Evolutionary conservation across 2,329 filamentous ascomycete species (phyloP).

Genomic region (Monosporascus sp.): DNA sequence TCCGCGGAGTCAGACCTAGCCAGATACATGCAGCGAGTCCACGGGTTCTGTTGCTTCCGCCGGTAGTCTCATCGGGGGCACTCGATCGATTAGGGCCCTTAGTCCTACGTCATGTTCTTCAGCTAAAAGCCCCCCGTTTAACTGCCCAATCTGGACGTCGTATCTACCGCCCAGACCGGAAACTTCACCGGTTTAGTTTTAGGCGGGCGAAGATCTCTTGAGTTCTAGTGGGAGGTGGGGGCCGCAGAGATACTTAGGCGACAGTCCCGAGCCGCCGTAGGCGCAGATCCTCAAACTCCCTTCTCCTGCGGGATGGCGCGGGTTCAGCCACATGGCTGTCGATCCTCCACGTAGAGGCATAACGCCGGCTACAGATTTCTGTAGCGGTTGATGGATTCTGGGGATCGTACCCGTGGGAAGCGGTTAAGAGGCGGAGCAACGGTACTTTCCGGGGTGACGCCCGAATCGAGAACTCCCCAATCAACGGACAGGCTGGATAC

Average conservation of each 20-base stretch:
- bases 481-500: background rate
- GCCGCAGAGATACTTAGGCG: too few species aligned
- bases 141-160: background rate
- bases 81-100: background rate
- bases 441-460: too few species aligned
- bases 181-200: background rate
- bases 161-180: background rate
- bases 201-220: background rate
- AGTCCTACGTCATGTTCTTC: background rate
- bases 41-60: background rate
- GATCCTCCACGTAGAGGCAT: background rate
- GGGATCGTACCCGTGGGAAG: too few species aligned
- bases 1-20: background rate
- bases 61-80: background rate
- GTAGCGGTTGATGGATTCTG: too few species aligned
- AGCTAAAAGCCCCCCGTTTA: background rate
- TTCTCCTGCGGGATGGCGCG: background rate
- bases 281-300: background rate
- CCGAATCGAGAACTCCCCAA: background rate
- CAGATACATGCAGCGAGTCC: background rate
- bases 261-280: background rate
- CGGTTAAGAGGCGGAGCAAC: too few species aligned
- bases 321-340: background rate
- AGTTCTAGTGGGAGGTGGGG: too few species aligned
- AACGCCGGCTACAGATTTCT: too few species aligned